Evolutionary conservation across 306 rosid species (phyloP), one percentile per base, ranked within the genome.

Genomic region (Corylus americana): DNA sequence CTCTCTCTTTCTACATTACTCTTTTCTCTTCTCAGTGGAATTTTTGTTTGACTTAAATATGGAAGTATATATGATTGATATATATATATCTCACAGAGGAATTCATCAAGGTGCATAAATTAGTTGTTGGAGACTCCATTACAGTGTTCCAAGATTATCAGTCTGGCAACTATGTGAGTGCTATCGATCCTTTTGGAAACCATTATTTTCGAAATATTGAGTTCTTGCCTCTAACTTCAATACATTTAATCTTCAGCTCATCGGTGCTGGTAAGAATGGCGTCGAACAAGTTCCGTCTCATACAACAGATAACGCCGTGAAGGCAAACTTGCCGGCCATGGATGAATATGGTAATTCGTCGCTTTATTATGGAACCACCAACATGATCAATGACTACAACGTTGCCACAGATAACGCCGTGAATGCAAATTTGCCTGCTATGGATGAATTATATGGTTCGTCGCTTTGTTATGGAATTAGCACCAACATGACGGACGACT

Each of bases 101-200:
- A 5, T 77, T 80, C n/a, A 14, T 67, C 37, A 16, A 51, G 7
- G 35, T 11, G 2, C 74, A 42, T 17, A 13, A 39, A 25, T 62
- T 80, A 13, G 70, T 0, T 2, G 66, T 25, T 4, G 82, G 79
- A 9, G 87, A 84, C 78, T 67, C 42, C 67, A 45, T 81, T 63
- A 37, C 51, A 74, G 54, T 77, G 11, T 84, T 57, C 69, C 81
- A 58, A 44, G 82, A 84, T 59, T 73, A 77, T n/a, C 67, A 25
- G 5, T 18, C 22, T 17, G 77, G 69, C 61, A 47, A 77, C 1
- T 78, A 74, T 42, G 85, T 84, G 53, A 83, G 87, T 71, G 10
- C 16, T 55, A 20, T 5, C 6, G 7, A 39, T 35, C 20, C 22
- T 67, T 42, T 39, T 39, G 44, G 51, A 16, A 14, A 27, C 16